Evolutionary conservation across 345 rosid species (phyloP).

Genomic region (Melaleuca quinquenervia): DNA sequence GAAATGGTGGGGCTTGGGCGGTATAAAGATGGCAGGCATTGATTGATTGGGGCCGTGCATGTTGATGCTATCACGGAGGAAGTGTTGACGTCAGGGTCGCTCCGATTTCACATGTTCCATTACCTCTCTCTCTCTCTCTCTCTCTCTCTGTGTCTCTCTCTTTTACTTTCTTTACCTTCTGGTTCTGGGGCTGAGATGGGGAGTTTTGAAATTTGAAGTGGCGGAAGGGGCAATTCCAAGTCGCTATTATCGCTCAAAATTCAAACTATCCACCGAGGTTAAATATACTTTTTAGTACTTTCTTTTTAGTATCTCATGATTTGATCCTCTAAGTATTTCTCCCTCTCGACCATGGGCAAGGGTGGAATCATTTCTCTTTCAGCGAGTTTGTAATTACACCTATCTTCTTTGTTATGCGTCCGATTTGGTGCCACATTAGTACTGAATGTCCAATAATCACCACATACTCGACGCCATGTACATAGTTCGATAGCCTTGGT

Average conservation of each 20-base stretch:
- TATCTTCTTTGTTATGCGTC: no score
- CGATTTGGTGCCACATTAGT: no score
- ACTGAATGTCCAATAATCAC: neutral
- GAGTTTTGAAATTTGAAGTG: neutral
- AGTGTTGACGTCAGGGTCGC: neutral
- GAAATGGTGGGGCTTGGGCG: neutral
- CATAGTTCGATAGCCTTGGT: no score
- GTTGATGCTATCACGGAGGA: neutral
- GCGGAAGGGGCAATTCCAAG: neutral
- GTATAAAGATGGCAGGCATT: no score
- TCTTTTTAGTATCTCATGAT: neutral
- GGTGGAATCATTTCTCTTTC: no score
- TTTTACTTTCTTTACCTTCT: no score
- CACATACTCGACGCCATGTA: neutral
- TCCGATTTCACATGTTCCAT: no score
- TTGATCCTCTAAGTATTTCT: neutral
- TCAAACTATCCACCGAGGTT: no score
- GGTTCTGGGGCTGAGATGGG: neutral
- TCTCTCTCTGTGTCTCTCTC: fast-evolving
- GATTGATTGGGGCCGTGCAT: no score
- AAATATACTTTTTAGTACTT: no score
- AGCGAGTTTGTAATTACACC: no score
- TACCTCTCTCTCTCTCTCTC: fast-evolving
- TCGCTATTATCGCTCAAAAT: neutral
- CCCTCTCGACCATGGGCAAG: neutral